These are phyloP conservation scores for Trichoderma reesei DNA, from an alignment of 495 filamentous ascomycete genomes.

Conservation along the genomic window DNA sequence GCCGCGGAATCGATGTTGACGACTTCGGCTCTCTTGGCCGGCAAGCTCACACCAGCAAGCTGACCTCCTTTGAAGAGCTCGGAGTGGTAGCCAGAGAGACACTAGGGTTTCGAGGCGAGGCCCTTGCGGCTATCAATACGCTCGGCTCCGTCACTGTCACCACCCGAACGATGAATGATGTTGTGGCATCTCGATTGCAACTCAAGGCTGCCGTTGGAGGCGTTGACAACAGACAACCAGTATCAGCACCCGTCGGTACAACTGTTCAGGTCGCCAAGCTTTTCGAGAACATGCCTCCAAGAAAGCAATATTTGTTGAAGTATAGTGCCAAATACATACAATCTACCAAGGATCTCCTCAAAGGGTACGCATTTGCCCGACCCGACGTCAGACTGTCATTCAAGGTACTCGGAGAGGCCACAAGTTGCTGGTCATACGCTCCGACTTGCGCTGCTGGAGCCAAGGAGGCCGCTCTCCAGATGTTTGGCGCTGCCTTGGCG, in stretches of 20 bases:
- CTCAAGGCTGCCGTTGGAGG: slow-evolving; percentile 30
- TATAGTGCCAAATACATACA: slow-evolving; percentile 49
- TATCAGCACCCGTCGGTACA: slow-evolving; percentile 67
- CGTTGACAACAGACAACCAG: slow-evolving; percentile 29
- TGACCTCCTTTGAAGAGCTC: slow-evolving; percentile 64
- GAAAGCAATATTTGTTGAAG: slow-evolving; percentile 56
- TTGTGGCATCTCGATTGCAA: slow-evolving; percentile 40
- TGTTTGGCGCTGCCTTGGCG: slow-evolving; percentile 58
- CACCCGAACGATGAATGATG: slow-evolving; percentile 63
- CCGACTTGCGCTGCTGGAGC: slow-evolving; percentile 45
- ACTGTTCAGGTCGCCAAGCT: slow-evolving; percentile 60
- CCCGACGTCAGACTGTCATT: slow-evolving; percentile 54
- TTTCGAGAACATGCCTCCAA: slow-evolving; percentile 63
- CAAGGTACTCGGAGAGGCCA: slow-evolving; percentile 55
- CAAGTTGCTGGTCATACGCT: slow-evolving; percentile 61
- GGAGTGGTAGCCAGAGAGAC: slow-evolving; percentile 50
- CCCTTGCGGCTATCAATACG: slow-evolving; percentile 61
- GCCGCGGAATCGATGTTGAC: slow-evolving; percentile 61
- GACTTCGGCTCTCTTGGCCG: slow-evolving; percentile 62
- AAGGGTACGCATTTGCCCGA: slow-evolving; percentile 67
- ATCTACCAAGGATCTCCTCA: slow-evolving; percentile 57
- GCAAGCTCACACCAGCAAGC: slow-evolving; percentile 78
- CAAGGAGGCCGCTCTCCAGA: slow-evolving; percentile 57
- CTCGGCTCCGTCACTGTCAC: slow-evolving; percentile 56
- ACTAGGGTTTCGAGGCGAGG: slow-evolving; percentile 82